Evolutionary conservation across 2,329 filamentous ascomycete species (phyloP), one percentile per base, ranked within the genome.

Genomic region (Aspergillus terreus): DNA sequence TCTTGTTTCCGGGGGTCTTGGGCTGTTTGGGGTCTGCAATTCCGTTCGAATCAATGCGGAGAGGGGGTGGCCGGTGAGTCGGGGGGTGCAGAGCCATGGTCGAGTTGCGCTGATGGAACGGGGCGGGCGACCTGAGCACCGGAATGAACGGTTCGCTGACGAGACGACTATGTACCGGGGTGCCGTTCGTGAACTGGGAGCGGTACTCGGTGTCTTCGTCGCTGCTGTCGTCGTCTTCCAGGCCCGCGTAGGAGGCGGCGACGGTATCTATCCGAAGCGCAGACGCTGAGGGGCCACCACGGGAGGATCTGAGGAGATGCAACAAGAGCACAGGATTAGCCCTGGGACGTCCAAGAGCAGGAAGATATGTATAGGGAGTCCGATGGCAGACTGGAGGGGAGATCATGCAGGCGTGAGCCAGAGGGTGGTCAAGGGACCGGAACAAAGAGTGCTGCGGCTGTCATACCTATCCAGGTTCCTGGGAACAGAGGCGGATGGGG

Each of bases 71-170:
- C 41, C 65, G 63, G 50, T 68, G 70, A 38, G 66, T 54, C 21
- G 68, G 67, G 12, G 70, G 68, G 56, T 77, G 74, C 51, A 77
- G 61, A 44, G 72, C 74, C 75, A 77, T 78, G 36, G 68, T 72
- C 51, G 65, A 63, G 44, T 71, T 62, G 44, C 71, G 67, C 57
- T 66, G 64, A 50, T 65, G 62, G 49, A 64, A 56, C 87, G 53
- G 82, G 78, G 63, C 85, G 19, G 49, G 89, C 86, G 61, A 96
- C 86, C 33, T 87, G 88, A 53, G 86, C 86, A 60, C 85, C 80
- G 46, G 83, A 75, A 74, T 69, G 54, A 73, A 67, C 21, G 73
- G 71, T 61, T 75, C 71, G 62, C 71, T 75, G 54, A 69, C 66
- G 53, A 75, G 67, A 63, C 72, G 71, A 53, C 60, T 69, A 56